These are phyloP conservation scores for Apophysomyces variabilis DNA, from an alignment of 371 early-diverging fungal genomes.

Conservation along the genomic window DNA sequence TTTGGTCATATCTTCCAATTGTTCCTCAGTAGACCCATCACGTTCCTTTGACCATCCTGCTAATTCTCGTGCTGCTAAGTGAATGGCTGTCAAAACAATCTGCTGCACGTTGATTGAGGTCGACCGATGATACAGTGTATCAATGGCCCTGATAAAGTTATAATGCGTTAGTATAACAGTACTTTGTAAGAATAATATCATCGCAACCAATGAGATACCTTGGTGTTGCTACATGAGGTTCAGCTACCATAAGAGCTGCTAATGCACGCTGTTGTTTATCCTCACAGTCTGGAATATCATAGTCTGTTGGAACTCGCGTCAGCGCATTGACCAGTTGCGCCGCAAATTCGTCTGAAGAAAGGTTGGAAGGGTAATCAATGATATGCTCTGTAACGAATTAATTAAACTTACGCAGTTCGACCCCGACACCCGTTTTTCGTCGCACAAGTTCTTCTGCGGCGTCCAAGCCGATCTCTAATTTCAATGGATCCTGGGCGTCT, in stretches of 20 bases:
- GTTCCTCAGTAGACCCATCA: constrained; percentile 9
- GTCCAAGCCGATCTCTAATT: constrained; percentile 45
- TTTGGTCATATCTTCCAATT: not conserved
- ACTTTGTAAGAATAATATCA: not conserved
- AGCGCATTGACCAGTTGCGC: constrained; percentile 34
- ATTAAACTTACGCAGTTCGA: constrained; percentile 38
- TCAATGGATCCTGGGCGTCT: constrained; percentile 45
- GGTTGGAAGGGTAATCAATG: not conserved
- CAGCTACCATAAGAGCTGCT: constrained; percentile 38
- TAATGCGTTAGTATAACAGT: not conserved
- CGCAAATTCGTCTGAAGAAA: constrained; percentile 35
- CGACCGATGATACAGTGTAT: constrained; percentile 46
- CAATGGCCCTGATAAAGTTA: constrained; percentile 25
- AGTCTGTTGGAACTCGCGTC: constrained; percentile 36
- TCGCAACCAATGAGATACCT: not conserved
- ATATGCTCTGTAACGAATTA: not conserved
- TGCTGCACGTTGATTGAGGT: constrained; percentile 36
- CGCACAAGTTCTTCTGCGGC: constrained; percentile 49
- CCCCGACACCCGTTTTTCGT: constrained; percentile 38
- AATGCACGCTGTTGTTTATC: constrained; percentile 34
- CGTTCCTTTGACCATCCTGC: constrained; percentile 36
- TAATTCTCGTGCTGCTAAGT: constrained; percentile 42
- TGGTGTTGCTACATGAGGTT: constrained; percentile 22
- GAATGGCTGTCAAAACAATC: constrained; percentile 34
- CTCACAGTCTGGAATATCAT: constrained; percentile 33